These are phyloP conservation scores for Galerina marginata DNA, from an alignment of 768 basidiomycete species.

Conservation along the genomic window DNA sequence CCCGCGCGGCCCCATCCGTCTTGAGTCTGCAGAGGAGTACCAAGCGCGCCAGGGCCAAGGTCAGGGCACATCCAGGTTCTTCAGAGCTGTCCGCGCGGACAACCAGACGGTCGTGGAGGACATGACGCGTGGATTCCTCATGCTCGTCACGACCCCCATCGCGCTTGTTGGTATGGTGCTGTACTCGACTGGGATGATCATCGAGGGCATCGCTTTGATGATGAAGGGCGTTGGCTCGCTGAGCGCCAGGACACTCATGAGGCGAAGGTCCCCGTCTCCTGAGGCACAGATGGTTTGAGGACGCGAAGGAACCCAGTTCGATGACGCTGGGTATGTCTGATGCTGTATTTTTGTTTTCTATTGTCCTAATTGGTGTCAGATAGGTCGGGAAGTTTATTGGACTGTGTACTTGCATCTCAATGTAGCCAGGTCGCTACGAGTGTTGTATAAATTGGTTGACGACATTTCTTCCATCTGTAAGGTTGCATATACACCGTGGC, in stretches of 20 bases:
- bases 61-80: background rate
- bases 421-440: too few relatives aligned
- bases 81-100: constrained; percentile 10
- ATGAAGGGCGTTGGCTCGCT: constrained; percentile 20
- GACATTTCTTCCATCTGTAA: too few relatives aligned
- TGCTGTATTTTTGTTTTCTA: too few relatives aligned
- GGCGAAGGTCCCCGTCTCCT: background rate
- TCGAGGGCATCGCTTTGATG: constrained; percentile 21
- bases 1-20: background rate
- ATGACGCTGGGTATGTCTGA: too few relatives aligned
- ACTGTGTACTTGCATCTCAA: too few relatives aligned
- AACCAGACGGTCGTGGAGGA: constrained; percentile 12
- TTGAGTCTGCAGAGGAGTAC: background rate
- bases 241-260: constrained; percentile 13
- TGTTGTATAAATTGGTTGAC: too few relatives aligned
- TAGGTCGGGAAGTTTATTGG: too few relatives aligned
- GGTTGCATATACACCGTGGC: too few relatives aligned
- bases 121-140: constrained; percentile 15
- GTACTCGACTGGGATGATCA: constrained; percentile 19
- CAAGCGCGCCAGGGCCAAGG: background rate
- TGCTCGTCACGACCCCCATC: constrained; percentile 18
- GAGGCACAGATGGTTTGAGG: too few relatives aligned
- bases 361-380: too few relatives aligned
- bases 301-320: too few relatives aligned
- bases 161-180: constrained; percentile 18